Base-by-base conservation (phyloP, 148 eudicot genomes). In the Vaccinium macrocarpon region DNA sequence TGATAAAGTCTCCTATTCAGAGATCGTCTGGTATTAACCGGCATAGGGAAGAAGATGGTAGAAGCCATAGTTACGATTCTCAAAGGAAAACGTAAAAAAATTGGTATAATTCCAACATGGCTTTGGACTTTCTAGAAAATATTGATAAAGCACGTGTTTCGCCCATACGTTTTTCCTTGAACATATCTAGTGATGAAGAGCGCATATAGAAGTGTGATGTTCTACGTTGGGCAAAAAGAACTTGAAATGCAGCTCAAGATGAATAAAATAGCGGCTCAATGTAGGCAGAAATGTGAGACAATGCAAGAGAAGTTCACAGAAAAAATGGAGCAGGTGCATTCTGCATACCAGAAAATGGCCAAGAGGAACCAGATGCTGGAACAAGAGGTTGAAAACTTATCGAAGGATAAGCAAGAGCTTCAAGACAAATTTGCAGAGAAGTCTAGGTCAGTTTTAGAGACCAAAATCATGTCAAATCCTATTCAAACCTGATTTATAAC, bases 381-480 rank as follows among this genome's bases (percentile, higher is more conserved):
- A 83, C 98, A 93, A 85, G 97, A 96, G 86, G 89, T 91, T 75
- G 98, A 94, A 80, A 96, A 82, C 76, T 83, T 94, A 82, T 83
- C 97, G 75, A 96, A 93, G 84, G 98, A 96, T 88, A 93, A 94
- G 88, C 93, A 93, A 84, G 99, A 96, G 86, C 90, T 96, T 68
- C 99, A 96, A 89, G 99, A 96, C 61, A 96, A 96, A 82, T 93
- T 93, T 89, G 86, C 94, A 46, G 99, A 96, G 89, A 96, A 96
- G 86, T 94, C 97, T 78, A 93, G 98, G 98, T 91, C 79, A 88
- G 62, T 84, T 48, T 75, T 46, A 62, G 52, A 19, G 71, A 59
- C 75, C 64, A 11, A 42, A 42, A 42, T 81, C 27, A 18, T 68
- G 38, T 55, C 81, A 75, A 80, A 48, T 3, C 78, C 76, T 61